A percentile compares a stretch with the other conserved stretches of the same genome.
Evolutionary conservation across 768 basidiomycete genomes (phyloP).

Genomic region (Arthromyces matolae): DNA sequence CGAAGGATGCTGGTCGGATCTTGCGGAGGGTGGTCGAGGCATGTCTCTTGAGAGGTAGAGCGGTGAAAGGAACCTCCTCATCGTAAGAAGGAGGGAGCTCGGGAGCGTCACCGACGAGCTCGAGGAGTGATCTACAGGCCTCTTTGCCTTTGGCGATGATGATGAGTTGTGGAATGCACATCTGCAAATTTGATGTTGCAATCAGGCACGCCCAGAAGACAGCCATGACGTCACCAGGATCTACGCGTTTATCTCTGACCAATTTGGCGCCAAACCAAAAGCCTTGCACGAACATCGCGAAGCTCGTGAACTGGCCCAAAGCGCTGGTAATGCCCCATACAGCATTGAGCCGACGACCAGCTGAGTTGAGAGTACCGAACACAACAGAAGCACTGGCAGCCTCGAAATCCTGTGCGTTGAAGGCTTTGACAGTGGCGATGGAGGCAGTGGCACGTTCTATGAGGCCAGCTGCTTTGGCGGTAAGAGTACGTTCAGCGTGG

Average conservation of each 20-base stretch:
- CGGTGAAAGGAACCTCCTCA: constrained; percentile 2
- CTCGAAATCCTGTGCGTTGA: constrained; percentile 65
- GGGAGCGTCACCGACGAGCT: constrained; percentile 50
- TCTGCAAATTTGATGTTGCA: constrained; percentile 82
- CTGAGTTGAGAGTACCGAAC: constrained; percentile 39
- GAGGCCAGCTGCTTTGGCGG: constrained; percentile 70
- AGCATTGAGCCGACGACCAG: constrained; percentile 51
- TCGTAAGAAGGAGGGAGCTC: constrained; percentile 8
- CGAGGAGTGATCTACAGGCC: constrained; percentile 66
- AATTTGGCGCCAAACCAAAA: constrained; percentile 95
- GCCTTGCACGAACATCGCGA: constrained; percentile 93
- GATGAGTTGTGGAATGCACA: constrained; percentile 80
- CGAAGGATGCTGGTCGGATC: constrained; percentile 60
- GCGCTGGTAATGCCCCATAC: constrained; percentile 77
- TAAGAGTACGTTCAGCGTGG: constrained; percentile 58
- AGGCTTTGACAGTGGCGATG: constrained; percentile 90
- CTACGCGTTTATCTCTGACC: constrained; percentile 70
- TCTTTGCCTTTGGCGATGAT: constrained; percentile 78
- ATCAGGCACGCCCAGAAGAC: constrained; percentile 98
- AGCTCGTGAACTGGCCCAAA: constrained; percentile 74
- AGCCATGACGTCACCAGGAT: constrained; percentile 83
- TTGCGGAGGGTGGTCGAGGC: constrained; percentile 43
- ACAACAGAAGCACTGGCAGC: constrained; percentile 43
- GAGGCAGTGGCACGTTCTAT: constrained; percentile 73
- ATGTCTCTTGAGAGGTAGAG: constrained; percentile 35